phyloP scores from a whole-genome alignment of 805 yeast species.

The Candida succiphila region DNA sequence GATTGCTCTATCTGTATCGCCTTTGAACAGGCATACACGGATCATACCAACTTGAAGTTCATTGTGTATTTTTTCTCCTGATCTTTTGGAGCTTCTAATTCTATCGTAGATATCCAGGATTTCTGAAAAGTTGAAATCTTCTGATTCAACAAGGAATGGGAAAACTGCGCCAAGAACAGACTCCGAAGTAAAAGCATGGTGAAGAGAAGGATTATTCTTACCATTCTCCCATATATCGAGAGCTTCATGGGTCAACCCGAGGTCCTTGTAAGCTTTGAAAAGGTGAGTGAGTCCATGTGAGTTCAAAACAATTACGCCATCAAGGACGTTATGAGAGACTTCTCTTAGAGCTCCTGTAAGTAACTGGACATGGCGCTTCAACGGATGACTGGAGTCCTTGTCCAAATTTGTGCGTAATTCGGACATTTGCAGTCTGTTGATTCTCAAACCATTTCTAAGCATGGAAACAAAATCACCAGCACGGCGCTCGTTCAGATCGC shows the following conservation, averaged over 20 bases:
- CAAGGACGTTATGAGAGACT: constrained; percentile 36
- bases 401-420: constrained; percentile 48
- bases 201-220: constrained; percentile 28
- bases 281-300: constrained; percentile 47
- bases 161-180: constrained; percentile 59
- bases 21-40: constrained; percentile 55
- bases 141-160: constrained; percentile 53
- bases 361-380: constrained; percentile 35
- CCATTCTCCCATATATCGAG: constrained; percentile 59
- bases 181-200: constrained; percentile 44
- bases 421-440: constrained; percentile 41
- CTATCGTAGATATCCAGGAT: constrained; percentile 41
- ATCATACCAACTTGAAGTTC: constrained; percentile 63
- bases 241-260: constrained; percentile 50
- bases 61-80: constrained; percentile 18
- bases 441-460: constrained; percentile 45
- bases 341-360: constrained; percentile 33
- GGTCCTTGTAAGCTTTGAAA: constrained; percentile 48
- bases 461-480: constrained; percentile 37
- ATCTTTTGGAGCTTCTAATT: constrained; percentile 6
- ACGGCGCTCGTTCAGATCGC: constrained; percentile 34
- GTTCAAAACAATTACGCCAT: constrained; percentile 27
- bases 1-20: constrained; percentile 54
- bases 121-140: constrained; percentile 50
- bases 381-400: constrained; percentile 39